Conservation (phyloP, 345 rosid species). For the Pistacia vera region DNA sequence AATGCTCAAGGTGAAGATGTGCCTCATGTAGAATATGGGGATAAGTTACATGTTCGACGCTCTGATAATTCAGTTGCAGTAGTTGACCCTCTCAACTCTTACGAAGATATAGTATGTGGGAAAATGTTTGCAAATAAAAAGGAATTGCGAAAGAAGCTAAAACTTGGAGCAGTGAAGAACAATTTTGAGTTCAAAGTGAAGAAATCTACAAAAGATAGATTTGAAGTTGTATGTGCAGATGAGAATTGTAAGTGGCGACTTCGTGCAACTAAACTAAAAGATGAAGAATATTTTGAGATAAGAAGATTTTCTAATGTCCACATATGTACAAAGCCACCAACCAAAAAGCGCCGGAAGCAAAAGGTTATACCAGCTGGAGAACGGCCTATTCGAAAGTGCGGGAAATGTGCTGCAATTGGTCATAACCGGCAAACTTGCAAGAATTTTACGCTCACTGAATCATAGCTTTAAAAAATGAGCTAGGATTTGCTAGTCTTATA, state of each 20-base stretch:
- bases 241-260: conserved; percentile 6
- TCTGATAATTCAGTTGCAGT: neutral
- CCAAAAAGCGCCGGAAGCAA: conserved; percentile 5
- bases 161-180: conserved; percentile 2
- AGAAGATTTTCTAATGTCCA: conserved; percentile 12
- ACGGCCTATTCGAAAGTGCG: neutral
- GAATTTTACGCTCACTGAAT: neutral
- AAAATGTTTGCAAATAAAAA: conserved; percentile 2
- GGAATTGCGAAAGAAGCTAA: conserved; percentile 5
- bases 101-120: conserved; percentile 6
- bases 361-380: neutral
- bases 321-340: conserved; percentile 1
- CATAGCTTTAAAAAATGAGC: neutral
- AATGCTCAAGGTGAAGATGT: neutral
- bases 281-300: conserved; percentile 3
- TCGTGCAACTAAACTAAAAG: conserved; percentile 10
- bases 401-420: conserved; percentile 6
- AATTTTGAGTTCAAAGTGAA: conserved; percentile 15
- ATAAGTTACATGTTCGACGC: conserved; percentile 7
- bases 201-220: conserved; percentile 5
- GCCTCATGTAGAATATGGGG: neutral
- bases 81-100: neutral
- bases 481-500: neutral
- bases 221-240: conserved; percentile 13
- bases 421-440: conserved; percentile 10